phyloP scores from a whole-genome alignment of 2,329 filamentous ascomycete species.

The Blumeriella jaapii region DNA sequence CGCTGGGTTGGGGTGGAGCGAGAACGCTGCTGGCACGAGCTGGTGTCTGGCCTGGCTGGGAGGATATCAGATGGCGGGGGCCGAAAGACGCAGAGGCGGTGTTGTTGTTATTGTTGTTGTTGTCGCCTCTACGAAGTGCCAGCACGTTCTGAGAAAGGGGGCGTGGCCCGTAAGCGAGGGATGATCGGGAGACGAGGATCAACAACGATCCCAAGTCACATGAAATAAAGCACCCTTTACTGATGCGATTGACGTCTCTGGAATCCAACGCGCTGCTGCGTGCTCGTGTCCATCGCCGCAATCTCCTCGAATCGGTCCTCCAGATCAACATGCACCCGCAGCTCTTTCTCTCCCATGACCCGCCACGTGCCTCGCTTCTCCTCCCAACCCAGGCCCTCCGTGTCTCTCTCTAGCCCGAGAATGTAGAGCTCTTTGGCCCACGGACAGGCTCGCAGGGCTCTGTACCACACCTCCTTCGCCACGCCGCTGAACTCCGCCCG shows the following conservation, averaged over 20 bases:
- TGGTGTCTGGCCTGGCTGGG: too few relatives aligned
- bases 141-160: background rate
- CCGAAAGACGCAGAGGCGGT: background rate
- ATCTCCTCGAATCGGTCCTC: slow-evolving; percentile 29
- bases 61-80: too few relatives aligned
- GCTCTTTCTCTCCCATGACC: slow-evolving; percentile 48
- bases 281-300: slow-evolving; percentile 5
- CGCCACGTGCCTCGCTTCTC: slow-evolving; percentile 43
- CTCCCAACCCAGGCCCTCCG: slow-evolving; percentile 24
- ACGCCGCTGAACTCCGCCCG: slow-evolving; percentile 27
- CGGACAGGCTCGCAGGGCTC: slow-evolving; percentile 44
- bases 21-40: too few relatives aligned
- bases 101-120: too few relatives aligned
- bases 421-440: slow-evolving; percentile 52
- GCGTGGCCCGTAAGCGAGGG: background rate
- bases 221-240: background rate
- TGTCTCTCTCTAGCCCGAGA: slow-evolving; percentile 38
- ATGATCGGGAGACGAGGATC: too few relatives aligned
- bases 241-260: too few relatives aligned
- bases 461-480: slow-evolving; percentile 41
- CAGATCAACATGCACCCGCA: slow-evolving; percentile 45
- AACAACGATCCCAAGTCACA: too few relatives aligned
- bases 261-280: background rate
- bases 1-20: too few relatives aligned
- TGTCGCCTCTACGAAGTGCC: background rate